phyloP scores from a whole-genome alignment of 495 filamentous ascomycete species.

The Niebla homalea region DNA sequence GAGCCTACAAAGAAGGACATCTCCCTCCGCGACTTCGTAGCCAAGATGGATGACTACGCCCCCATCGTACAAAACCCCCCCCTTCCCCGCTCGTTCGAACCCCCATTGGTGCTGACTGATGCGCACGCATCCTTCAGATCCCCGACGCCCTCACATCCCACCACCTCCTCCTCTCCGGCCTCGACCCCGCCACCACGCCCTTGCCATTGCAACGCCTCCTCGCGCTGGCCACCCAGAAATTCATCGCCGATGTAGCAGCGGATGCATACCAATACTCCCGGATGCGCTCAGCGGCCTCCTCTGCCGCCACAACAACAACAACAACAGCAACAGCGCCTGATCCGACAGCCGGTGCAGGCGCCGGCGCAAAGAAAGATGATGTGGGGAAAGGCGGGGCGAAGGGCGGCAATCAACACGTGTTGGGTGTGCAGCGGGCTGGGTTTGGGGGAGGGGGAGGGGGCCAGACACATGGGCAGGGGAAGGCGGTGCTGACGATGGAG shows the following conservation, averaged over 20 bases:
- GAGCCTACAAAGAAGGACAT: constrained; percentile 75
- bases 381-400: constrained; percentile 58
- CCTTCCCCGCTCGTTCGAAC: not conserved
- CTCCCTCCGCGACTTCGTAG: constrained; percentile 76
- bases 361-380: constrained; percentile 40
- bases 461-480: constrained; percentile 41
- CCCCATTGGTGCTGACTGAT: constrained; percentile 3
- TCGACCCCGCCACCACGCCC: constrained; percentile 69
- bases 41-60: constrained; percentile 97
- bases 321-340: constrained; percentile 44
- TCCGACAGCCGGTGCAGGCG: constrained; percentile 26
- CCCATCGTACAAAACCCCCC: constrained; percentile 59
- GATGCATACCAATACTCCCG: constrained; percentile 96
- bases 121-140: constrained; percentile 45
- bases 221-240: constrained; percentile 92
- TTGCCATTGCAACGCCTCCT: constrained; percentile 82
- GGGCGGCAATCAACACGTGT: constrained; percentile 36
- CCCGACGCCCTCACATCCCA: constrained; percentile 95
- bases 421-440: constrained; percentile 81
- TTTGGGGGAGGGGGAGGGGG: constrained; percentile 91
- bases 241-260: constrained; percentile 91
- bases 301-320: constrained; percentile 59
- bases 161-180: constrained; percentile 89
- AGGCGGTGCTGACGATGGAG: constrained; percentile 97
- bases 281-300: constrained; percentile 78